Percentiles rank a stretch among this genome's conserved stretches.
phyloP scores from a whole-genome alignment of 805 yeast genomes.

The Ogataea nonfermentans region DNA sequence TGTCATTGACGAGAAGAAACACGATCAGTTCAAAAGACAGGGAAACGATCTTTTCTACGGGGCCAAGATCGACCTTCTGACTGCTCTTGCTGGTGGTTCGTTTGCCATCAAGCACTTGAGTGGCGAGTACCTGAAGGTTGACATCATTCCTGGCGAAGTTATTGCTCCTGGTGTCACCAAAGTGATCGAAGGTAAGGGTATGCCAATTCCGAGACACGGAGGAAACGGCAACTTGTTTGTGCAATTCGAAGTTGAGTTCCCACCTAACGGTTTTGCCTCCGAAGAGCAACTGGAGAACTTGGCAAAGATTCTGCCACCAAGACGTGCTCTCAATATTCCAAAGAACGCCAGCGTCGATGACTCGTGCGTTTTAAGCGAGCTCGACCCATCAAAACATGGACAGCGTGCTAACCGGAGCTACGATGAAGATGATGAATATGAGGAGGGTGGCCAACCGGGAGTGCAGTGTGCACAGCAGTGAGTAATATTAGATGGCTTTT shows the following conservation, averaged over 20 bases:
- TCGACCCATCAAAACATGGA: slow-evolving; percentile 30
- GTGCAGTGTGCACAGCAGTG: slow-evolving; percentile 96
- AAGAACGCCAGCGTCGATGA: slow-evolving; percentile 77
- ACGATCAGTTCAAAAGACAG: slow-evolving; percentile 77
- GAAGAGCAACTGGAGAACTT: slow-evolving; percentile 74
- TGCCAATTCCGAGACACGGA: slow-evolving; percentile 92
- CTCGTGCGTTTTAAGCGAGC: slow-evolving; percentile 31
- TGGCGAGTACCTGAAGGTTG: slow-evolving; percentile 85
- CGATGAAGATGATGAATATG: slow-evolving; percentile 46
- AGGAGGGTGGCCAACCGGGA: slow-evolving; percentile 59
- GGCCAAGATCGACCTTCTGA: slow-evolving; percentile 85
- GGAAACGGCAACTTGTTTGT: slow-evolving; percentile 84
- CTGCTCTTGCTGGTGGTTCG: slow-evolving; percentile 96
- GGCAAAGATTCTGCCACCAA: slow-evolving; percentile 76
- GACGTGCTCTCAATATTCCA: slow-evolving; percentile 63
- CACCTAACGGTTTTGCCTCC: slow-evolving; percentile 64
- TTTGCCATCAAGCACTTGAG: slow-evolving; percentile 84
- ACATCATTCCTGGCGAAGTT: slow-evolving; percentile 88
- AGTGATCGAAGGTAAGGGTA: slow-evolving; percentile 90
- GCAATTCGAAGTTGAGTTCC: slow-evolving; percentile 88
- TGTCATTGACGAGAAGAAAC: slow-evolving; percentile 87
- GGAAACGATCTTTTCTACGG: slow-evolving; percentile 84
- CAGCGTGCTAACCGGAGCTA: slow-evolving; percentile 44
- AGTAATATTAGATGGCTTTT: slow-evolving; percentile 17
- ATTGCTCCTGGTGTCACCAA: slow-evolving; percentile 80